Percentiles rank a stretch among this genome's conserved stretches.
Evolutionary conservation across 139 green algal genomes (phyloP).

Genomic region (Parachlorella kessleri): DNA sequence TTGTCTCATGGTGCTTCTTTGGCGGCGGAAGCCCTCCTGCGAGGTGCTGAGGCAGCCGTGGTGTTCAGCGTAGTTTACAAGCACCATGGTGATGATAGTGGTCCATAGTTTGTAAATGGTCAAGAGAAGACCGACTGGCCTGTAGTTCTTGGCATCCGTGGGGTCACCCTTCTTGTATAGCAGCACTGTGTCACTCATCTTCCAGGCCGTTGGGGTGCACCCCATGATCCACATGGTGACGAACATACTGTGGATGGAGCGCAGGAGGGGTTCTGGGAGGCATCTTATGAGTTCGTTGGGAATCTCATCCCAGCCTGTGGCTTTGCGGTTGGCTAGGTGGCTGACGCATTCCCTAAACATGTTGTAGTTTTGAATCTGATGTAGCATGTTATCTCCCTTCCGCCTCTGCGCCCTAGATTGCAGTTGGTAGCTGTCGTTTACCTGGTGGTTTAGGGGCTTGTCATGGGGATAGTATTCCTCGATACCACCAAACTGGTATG

Average conservation of each 20-base stretch:
- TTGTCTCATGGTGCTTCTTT: conserved; percentile 4
- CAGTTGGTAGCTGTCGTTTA: background rate
- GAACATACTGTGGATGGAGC: conserved; percentile 24
- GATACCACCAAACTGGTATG: background rate
- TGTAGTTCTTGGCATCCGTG: conserved; percentile 25
- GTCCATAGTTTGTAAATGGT: conserved; percentile 54
- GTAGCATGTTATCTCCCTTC: background rate
- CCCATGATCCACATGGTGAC: conserved; percentile 40
- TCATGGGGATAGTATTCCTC: background rate
- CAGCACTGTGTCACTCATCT: conserved; percentile 32
- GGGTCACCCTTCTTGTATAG: conserved; percentile 40
- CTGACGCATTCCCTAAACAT: conserved; percentile 18
- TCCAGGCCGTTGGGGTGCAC: conserved; percentile 33
- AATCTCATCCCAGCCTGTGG: conserved; percentile 30
- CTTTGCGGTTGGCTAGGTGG: conserved; percentile 15
- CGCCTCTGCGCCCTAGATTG: background rate
- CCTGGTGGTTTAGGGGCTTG: background rate
- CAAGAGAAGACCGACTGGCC: conserved; percentile 26
- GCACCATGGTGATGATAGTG: conserved; percentile 14
- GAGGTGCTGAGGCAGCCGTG: conserved; percentile 19
- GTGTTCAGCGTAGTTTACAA: conserved; percentile 17
- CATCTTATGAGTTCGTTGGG: conserved; percentile 41
- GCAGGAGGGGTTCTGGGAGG: conserved; percentile 16
- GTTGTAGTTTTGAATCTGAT: conserved; percentile 4
- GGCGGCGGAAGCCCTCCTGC: conserved; percentile 42